phyloP scores from a whole-genome alignment of 257 asterid genomes.

The Rhazya stricta region DNA sequence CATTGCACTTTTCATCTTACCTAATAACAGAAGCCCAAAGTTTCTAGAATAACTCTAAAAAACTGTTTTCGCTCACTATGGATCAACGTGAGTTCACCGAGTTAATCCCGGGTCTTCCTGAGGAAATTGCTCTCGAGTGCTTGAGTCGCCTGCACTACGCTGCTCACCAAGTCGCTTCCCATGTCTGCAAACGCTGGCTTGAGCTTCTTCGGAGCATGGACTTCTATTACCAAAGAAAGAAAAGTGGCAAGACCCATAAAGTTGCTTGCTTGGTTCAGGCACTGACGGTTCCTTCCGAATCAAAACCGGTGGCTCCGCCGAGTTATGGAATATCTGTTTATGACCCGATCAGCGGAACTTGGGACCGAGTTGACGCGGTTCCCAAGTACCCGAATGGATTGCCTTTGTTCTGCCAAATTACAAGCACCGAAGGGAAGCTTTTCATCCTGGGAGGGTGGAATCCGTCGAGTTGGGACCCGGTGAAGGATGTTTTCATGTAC shows the following conservation, averaged over 20 bases:
- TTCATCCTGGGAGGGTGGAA: slow-evolving; percentile 78
- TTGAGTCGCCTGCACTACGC: slow-evolving; percentile 78
- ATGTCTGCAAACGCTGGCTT: slow-evolving; percentile 68
- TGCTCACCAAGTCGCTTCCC: slow-evolving; percentile 45
- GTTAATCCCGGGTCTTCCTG: slow-evolving; percentile 72
- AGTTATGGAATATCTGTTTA: slow-evolving; percentile 59
- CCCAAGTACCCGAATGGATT: slow-evolving; percentile 62
- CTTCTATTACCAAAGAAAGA: slow-evolving; percentile 60
- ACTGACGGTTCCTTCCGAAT: slow-evolving; percentile 33
- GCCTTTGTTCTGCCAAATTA: slow-evolving; percentile 76
- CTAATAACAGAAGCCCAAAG: background rate
- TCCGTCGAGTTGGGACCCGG: slow-evolving; percentile 75
- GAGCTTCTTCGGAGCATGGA: slow-evolving; percentile 52
- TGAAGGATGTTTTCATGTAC: slow-evolving; percentile 59
- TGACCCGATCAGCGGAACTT: slow-evolving; percentile 42
- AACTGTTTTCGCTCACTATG: slow-evolving; percentile 9
- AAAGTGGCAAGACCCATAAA: slow-evolving; percentile 46
- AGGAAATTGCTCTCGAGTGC: slow-evolving; percentile 76
- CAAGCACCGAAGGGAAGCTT: slow-evolving; percentile 63
- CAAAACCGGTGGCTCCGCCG: slow-evolving; percentile 53
- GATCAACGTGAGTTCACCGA: slow-evolving; percentile 33
- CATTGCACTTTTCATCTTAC: background rate
- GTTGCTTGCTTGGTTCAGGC: slow-evolving; percentile 73
- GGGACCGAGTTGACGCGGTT: slow-evolving; percentile 68
- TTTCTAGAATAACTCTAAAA: slow-evolving; percentile 16